These are phyloP conservation scores for Urostyla sp. DNA, from an alignment of 73 alveolate genomes.

Conservation along the genomic window DNA sequence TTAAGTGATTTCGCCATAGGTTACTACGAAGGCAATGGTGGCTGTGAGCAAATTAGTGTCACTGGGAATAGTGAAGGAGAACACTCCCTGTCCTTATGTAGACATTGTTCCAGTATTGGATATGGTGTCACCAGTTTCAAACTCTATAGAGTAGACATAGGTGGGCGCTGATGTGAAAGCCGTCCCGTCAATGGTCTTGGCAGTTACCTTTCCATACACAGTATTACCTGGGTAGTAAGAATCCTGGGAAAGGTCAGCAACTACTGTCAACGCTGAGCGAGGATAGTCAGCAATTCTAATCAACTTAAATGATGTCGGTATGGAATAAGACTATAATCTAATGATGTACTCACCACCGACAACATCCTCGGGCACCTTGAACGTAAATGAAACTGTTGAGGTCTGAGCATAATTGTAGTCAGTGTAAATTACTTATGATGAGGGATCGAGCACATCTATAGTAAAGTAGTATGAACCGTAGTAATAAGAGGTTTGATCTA, in stretches of 20 bases:
- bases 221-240: slow-evolving; percentile 46
- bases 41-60: neutral
- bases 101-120: neutral
- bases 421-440: neutral
- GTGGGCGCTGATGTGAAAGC: slow-evolving; percentile 8
- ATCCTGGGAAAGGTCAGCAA: slow-evolving; percentile 11
- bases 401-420: neutral
- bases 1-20: neutral
- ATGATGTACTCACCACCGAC: slow-evolving; percentile 30
- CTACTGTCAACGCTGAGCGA: slow-evolving; percentile 13
- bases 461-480: too few relatives aligned
- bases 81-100: neutral
- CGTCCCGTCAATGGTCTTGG: slow-evolving; percentile 27
- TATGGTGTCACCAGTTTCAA: neutral
- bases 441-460: neutral
- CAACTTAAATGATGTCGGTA: slow-evolving; percentile 3
- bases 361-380: slow-evolving; percentile 21
- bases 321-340: neutral
- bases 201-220: slow-evolving; percentile 13
- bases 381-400: slow-evolving; percentile 41
- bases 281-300: slow-evolving; percentile 31
- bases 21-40: neutral
- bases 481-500: too few relatives aligned
- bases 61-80: neutral
- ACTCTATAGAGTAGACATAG: neutral